Evolutionary conservation across 495 filamentous ascomycete species (phyloP).

Genomic region (Astrothelium macrocarpum): DNA sequence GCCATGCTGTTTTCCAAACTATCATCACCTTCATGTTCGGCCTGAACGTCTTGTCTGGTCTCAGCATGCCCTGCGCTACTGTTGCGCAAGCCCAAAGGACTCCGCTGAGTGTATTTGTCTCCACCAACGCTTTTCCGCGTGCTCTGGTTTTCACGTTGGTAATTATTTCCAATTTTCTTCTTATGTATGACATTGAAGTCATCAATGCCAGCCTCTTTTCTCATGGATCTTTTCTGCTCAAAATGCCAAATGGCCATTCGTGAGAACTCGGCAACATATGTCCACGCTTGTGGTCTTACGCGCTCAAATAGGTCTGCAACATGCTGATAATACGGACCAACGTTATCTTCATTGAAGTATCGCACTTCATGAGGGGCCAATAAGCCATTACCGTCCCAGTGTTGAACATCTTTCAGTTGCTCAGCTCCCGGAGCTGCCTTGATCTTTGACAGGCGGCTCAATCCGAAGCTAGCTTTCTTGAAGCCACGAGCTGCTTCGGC

Average conservation of each 20-base stretch:
- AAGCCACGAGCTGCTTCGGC: constrained; percentile 67
- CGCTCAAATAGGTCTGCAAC: constrained; percentile 68
- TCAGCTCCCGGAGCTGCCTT: background rate
- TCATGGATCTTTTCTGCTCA: background rate
- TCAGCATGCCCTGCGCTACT: background rate
- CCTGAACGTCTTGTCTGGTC: background rate
- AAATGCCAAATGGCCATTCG: constrained; percentile 56
- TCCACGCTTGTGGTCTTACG: constrained; percentile 45
- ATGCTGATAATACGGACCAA: constrained; percentile 72
- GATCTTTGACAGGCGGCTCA: constrained; percentile 42
- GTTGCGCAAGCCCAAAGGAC: background rate
- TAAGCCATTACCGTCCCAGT: constrained; percentile 45
- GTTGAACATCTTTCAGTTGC: constrained; percentile 18
- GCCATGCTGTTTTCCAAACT: background rate
- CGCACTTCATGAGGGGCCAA: constrained; percentile 63
- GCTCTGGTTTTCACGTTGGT: background rate
- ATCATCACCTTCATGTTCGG: background rate
- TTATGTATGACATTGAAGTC: background rate
- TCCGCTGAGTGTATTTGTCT: background rate
- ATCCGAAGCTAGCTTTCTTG: constrained; percentile 67
- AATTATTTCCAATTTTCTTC: background rate
- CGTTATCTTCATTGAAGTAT: constrained; percentile 63
- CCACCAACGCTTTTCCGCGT: background rate
- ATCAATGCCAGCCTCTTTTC: background rate
- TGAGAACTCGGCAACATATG: constrained; percentile 77